Percentiles rank a stretch among this genome's conserved stretches.
These are phyloP conservation scores for Syzygium aqueum DNA, from an alignment of 345 rosid species.

Conservation along the genomic window DNA sequence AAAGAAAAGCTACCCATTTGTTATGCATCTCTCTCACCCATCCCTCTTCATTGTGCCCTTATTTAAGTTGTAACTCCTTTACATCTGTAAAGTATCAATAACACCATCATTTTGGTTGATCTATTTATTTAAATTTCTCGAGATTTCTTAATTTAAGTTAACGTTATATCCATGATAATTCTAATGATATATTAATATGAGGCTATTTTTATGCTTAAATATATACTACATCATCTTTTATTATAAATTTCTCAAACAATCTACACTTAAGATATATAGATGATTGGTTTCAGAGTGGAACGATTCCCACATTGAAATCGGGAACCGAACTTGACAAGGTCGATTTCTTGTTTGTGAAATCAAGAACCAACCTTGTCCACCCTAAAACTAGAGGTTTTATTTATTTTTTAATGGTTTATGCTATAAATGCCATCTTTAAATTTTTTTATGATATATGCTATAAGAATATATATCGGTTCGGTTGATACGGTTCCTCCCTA, in stretches of 20 bases:
- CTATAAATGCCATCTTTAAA: neutral
- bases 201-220: too few relatives aligned
- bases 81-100: neutral
- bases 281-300: fast-evolving
- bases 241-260: neutral
- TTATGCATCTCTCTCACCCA: neutral
- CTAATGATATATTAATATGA: fast-evolving
- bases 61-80: neutral
- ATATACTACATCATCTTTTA: neutral
- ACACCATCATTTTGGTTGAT: neutral
- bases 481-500: fast-evolving
- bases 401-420: neutral
- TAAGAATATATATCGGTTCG: neutral
- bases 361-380: fast-evolving
- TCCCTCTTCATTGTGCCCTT: neutral
- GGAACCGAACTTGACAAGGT: fast-evolving
- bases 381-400: fast-evolving
- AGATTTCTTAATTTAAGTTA: neutral
- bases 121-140: neutral
- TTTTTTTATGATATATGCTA: neutral
- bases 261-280: fast-evolving
- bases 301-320: fast-evolving
- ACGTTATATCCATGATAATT: fast-evolving
- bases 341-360: fast-evolving
- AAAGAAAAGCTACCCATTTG: too few relatives aligned